Conservation (phyloP, 2,329 filamentous ascomycete species). For the Colletotrichum tamarilloi region DNA sequence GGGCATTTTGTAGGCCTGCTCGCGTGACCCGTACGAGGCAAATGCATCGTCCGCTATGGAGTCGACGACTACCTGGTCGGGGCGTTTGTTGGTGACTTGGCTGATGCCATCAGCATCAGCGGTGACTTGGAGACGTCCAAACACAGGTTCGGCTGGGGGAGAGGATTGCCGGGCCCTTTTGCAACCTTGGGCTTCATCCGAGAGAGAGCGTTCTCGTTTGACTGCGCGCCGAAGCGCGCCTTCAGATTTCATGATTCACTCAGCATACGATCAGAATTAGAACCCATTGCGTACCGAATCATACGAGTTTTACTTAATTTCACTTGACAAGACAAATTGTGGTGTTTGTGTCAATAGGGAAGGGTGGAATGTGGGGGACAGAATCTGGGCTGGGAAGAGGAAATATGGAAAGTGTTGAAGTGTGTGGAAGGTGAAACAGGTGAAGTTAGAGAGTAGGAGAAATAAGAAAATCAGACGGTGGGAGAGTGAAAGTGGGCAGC, state of each 20-base stretch:
- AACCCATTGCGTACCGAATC: neutral
- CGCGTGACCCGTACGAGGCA: neutral
- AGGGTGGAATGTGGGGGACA: too few relatives aligned
- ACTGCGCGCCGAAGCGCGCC: neutral
- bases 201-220: neutral
- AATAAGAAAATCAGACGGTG: too few relatives aligned
- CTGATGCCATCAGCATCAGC: neutral
- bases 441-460: too few relatives aligned
- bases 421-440: too few relatives aligned
- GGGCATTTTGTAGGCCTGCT: neutral
- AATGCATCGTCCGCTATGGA: neutral
- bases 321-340: too few relatives aligned
- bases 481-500: too few relatives aligned
- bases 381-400: too few relatives aligned
- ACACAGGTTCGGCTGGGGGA: neutral
- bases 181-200: too few relatives aligned
- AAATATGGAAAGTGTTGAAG: too few relatives aligned
- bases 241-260: neutral
- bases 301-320: neutral
- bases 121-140: neutral
- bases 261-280: neutral
- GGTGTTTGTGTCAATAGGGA: too few relatives aligned
- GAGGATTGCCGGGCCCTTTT: neutral
- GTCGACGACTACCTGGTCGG: neutral
- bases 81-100: neutral